Evolutionary conservation across 2,329 filamentous ascomycete species (phyloP), one percentile per base, ranked within the genome.

Genomic region (Epichloe sibirici): DNA sequence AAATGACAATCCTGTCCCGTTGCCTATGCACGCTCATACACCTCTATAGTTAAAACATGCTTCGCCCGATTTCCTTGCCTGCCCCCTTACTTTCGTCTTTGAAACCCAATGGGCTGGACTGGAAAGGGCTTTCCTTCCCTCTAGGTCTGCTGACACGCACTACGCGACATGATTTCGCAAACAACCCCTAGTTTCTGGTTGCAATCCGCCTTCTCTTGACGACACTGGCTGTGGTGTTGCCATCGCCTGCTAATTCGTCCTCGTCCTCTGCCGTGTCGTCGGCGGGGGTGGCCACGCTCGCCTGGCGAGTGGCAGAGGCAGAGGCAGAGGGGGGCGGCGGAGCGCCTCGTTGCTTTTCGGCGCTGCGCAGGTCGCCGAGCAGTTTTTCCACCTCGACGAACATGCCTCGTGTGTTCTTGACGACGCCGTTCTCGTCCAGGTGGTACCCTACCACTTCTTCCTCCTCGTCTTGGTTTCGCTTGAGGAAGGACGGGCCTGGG

Each of bases 371-470:
- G 59, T 86, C 83, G 40, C 79, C 81, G 15, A 95, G 78, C 21
- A 86, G 79, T 64, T 85, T 83, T 69, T 95, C 86, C 1, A 95
- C 88, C 66, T 91, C 87, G 54, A 86, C 77, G 61, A 89, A 94
- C 90, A 96, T 96, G 66, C 88, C 86, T 53, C 85, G 76, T 1
- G 90, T 90, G 63, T 95, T 89, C 54, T 87, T 85, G 35, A 95
- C 90, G 34, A 96, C 83, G 3, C 86, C 88, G 39, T 91, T 88
- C 67, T 95, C 89, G 57, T 89, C 85, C 12, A 84, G 74, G 59
- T 83, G 79, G 59, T 86, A 86, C 8, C 80, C 75, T 39, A 80
- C 71, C 1, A 74, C 64, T 51, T 72, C 65, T 59, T 76, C 63
- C 58, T 74, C 66, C 55, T 74, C 74, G 44, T 68, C 71, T 60